Conservation (phyloP, 108 stramenopile genomes). For the Asterionellopsis glacialis region DNA sequence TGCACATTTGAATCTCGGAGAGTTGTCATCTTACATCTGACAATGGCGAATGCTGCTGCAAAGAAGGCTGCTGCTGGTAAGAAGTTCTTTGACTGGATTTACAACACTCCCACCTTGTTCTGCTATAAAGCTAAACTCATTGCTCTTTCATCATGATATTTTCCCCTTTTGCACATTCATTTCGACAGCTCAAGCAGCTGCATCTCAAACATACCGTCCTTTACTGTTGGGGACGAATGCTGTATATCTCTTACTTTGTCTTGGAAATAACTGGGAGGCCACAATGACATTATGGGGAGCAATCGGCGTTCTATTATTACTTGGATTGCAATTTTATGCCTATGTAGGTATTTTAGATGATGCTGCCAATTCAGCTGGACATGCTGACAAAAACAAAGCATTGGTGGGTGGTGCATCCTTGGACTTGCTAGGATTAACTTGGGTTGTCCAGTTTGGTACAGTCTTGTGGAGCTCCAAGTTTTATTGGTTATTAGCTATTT, state of each 20-base stretch:
- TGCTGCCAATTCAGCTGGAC: slow-evolving; percentile 19
- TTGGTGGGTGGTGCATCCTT: slow-evolving; percentile 49
- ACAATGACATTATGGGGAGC: slow-evolving; percentile 18
- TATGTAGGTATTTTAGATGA: slow-evolving; percentile 52
- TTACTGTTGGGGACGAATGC: slow-evolving; percentile 33
- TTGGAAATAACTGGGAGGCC: slow-evolving; percentile 13
- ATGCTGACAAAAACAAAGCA: slow-evolving; percentile 13
- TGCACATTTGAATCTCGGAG: too few species aligned
- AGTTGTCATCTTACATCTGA: slow-evolving; percentile 1
- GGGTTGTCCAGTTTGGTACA: slow-evolving; percentile 40
- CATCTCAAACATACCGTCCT: slow-evolving; percentile 41
- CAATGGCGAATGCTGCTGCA: slow-evolving; percentile 61
- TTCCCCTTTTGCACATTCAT: too few species aligned
- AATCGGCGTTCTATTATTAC: slow-evolving; percentile 21
- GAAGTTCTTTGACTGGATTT: slow-evolving; percentile 1
- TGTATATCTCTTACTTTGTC: slow-evolving; percentile 32
- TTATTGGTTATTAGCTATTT: slow-evolving; percentile 30
- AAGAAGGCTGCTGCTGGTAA: slow-evolving; percentile 54
- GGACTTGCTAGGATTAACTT: slow-evolving; percentile 47
- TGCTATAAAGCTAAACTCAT: too few species aligned
- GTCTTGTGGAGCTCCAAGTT: slow-evolving; percentile 34
- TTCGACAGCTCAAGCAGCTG: slow-evolving; percentile 42
- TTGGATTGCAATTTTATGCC: slow-evolving; percentile 26
- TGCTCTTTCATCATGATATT: too few species aligned
- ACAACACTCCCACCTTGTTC: too few species aligned